Evolutionary conservation across 176 grass and related monocot genomes (phyloP), one percentile per base, ranked within the genome.

Genomic region (Areca catechu): DNA sequence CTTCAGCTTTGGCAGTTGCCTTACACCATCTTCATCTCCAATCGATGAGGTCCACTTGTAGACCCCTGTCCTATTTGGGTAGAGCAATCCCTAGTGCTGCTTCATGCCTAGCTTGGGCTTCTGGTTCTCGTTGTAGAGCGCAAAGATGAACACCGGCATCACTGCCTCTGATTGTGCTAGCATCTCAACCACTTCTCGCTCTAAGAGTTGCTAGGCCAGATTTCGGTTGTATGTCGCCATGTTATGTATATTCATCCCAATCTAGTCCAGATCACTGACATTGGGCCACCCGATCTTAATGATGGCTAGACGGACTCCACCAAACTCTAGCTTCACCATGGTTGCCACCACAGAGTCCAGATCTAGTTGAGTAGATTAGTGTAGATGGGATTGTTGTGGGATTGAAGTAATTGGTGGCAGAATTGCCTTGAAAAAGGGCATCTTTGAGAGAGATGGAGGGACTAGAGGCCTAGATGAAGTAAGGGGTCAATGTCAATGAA

Each of bases 201-300:
- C 51, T 21, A 43, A 61, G 66, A 89, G 67, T 62, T 79, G 56
- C 15, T 7, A 4, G 7, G 79, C 85, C 22, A 95, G 74, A 72
- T 95, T 95, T 64, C 79, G 48, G 74, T 95, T 95, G 79, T 89
- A 95, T 16, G 56, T 30, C 7, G 78, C 90, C 7, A 85, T 82
- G 79, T 95, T 95, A 28, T 63, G 71, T 3, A 61, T 66, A 48
- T 71, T 95, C 51, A 66, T 73, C 22, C 90, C 90, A 10, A 89
- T 78, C 77, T 95, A 78, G 51, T 86, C 76, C 24, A 83, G 53
- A 80, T 95, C 85, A 23, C 82, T 49, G 54, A 28, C 90, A 61
- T 95, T 95, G 23, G 90, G 90, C 85, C 90, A 97, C 0, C 93
- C 87, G 3, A 83, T 97, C 83, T 97, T 83, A 0, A 87, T 87